These are phyloP conservation scores for Talaromyces piceae DNA, from an alignment of 2,329 filamentous ascomycete genomes.

Conservation along the genomic window DNA sequence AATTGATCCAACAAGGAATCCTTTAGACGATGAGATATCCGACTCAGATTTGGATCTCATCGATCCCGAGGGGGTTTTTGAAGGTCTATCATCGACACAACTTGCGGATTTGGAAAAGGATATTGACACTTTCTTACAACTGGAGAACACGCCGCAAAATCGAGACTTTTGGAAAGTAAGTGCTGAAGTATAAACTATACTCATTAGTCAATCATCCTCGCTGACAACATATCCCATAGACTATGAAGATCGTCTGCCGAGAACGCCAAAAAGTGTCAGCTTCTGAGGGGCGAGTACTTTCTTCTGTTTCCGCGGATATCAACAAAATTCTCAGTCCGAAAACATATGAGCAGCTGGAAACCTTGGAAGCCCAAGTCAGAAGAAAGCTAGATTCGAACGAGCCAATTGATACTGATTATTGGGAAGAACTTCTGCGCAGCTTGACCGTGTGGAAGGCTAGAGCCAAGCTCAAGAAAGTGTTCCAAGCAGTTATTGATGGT, in stretches of 20 bases:
- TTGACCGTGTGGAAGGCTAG: constrained; percentile 87
- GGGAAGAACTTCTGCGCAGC: constrained; percentile 83
- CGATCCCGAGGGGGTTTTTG: constrained; percentile 73
- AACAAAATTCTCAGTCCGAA: constrained; percentile 83
- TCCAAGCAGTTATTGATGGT: constrained; percentile 64
- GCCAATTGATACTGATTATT: constrained; percentile 93
- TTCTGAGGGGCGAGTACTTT: constrained; percentile 66
- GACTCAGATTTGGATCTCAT: constrained; percentile 72
- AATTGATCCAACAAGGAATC: constrained; percentile 74
- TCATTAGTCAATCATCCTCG: neutral
- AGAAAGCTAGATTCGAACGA: constrained; percentile 81
- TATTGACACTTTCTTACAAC: constrained; percentile 67
- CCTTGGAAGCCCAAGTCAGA: constrained; percentile 78
- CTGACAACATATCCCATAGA: constrained; percentile 39
- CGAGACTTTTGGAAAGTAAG: constrained; percentile 74
- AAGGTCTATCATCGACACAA: constrained; percentile 59
- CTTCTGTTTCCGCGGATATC: constrained; percentile 77
- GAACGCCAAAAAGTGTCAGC: constrained; percentile 62
- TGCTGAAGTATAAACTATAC: neutral
- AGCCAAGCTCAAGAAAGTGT: constrained; percentile 71
- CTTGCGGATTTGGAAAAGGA: constrained; percentile 73
- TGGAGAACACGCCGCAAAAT: constrained; percentile 73
- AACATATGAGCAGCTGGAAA: constrained; percentile 75
- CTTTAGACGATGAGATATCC: constrained; percentile 71
- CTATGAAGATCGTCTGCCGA: constrained; percentile 74